Evolutionary conservation across 371 early-diverging fungal species (phyloP), one percentile per base, ranked within the genome.

Genomic region (Mucor velutinosus): DNA sequence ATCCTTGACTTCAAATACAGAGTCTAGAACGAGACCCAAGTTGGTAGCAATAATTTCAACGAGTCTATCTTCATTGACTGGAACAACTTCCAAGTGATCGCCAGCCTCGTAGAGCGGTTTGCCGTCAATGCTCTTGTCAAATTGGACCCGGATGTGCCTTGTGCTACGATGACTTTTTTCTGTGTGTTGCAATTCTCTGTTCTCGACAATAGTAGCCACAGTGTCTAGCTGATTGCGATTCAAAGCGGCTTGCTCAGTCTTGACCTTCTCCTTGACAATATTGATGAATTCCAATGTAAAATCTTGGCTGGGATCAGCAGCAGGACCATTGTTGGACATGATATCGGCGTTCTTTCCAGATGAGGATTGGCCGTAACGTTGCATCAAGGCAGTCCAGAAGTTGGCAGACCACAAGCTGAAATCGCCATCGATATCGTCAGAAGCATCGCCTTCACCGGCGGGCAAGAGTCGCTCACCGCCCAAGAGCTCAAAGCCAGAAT

Each of bases 61-160:
- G 7, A 71, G 41, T 10, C 49, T 58, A 1, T 60, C 41, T 12
- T 71, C 70, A 41, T 82, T 80, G 32, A 67, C 63, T 2, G 83
- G 81, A 58, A 64, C 65, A 3, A 83, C 67, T 56, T 81, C 83
- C 15, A 83, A 60, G 37, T 83, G 83, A 66, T 83, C 83, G n/a
- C 83, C 83, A 23, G 83, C 74, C 25, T 72, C 66, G 21, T 67
- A 63, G 35, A 70, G 33, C 5, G 56, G 62, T 19, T 59, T 66
- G 35, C 70, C 69, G 10, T 56, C 58, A 3, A 41, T 43, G 8
- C 60, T 58, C 17, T 56, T 53, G 3, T 66, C 55, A 29, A 74
- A 60, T 1, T 58, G 69, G 11, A 83, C 62, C 37, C 77, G 69
- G 60, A 83, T 66, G 47, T 77, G 76, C 19, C 77, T 76, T 12